Base-by-base conservation (phyloP, 2,329 filamentous ascomycete species). In the Dactylella cylindrospora region DNA sequence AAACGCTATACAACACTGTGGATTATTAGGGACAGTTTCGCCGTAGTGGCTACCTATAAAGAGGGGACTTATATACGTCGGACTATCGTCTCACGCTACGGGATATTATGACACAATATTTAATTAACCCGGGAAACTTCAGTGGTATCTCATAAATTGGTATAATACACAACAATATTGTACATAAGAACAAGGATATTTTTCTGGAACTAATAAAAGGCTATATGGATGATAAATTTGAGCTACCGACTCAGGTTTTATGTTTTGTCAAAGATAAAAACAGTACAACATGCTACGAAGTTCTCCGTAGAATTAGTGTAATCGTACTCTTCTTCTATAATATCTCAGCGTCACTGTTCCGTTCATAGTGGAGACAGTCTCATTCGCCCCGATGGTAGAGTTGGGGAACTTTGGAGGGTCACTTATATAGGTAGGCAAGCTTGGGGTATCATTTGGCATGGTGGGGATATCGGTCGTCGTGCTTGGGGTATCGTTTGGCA, bases 361-460 rank as follows among this genome's bases (percentile, higher is more conserved):
- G 28, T 9, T 9, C 28, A 9, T 31, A 13, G 9, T 31, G 28
- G 28, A 31, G 28, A 60, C 22, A 5, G 54, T 60, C 13, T 39
- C 28, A 29, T 60, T 60, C 17, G 46, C 47, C 2, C 9, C 19
- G 7, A 45, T 26, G 5, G 38, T 60, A 20, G 29, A 28, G 31
- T 45, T 60, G 20, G 40, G n/a, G 39, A 50, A 29, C 9, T 3
- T 22, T 35, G 54, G 54, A n/a, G 40, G 31, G 7, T 40, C 19
- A 15, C 29, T 25, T n/a, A 40, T 25, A 7, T n/a, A 38, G 8
- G 19, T 39, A n/a, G 35, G 28, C 29, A 22, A 35, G 12, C 28
- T 33, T 7, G 52, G 9, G 15, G 10, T 13, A 8, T 13, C 44
- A n/a, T n/a, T n/a, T n/a, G n/a, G n/a, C 8, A 20, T 31, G 5